Conservation (phyloP, 306 rosid species). For the Cucurbita pepo region DNA sequence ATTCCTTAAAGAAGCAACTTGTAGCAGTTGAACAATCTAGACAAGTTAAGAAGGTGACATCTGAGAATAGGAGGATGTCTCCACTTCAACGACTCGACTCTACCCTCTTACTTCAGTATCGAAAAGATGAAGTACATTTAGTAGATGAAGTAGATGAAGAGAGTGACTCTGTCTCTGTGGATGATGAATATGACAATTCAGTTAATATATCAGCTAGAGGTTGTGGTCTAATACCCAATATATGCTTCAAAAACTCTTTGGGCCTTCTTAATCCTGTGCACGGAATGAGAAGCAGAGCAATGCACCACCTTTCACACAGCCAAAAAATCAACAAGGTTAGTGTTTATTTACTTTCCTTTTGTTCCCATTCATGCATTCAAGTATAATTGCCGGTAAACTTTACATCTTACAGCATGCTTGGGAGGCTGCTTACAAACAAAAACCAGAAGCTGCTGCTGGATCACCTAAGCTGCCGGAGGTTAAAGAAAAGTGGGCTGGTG, state of each 20-base stretch:
- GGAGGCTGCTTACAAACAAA: slow-evolving; percentile 30
- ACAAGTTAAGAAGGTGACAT: slow-evolving; percentile 27
- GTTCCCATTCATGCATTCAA: neutral
- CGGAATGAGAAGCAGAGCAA: slow-evolving; percentile 39
- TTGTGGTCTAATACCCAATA: slow-evolving; percentile 51
- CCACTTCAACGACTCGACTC: slow-evolving; percentile 18
- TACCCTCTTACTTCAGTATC: slow-evolving; percentile 25
- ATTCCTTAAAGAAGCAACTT: slow-evolving; percentile 45
- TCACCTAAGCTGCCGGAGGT: slow-evolving; percentile 31
- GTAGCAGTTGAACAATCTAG: slow-evolving; percentile 38
- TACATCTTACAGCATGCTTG: slow-evolving; percentile 22
- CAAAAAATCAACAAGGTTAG: slow-evolving; percentile 58
- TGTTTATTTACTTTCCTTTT: slow-evolving; percentile 1
- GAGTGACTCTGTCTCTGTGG: slow-evolving; percentile 46
- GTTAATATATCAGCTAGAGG: slow-evolving; percentile 42
- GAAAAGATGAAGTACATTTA: slow-evolving; percentile 29
- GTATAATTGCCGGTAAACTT: slow-evolving; percentile 5
- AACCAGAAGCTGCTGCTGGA: slow-evolving; percentile 18
- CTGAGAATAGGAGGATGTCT: slow-evolving; percentile 31
- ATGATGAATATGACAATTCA: slow-evolving; percentile 26
- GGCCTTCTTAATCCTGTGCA: slow-evolving; percentile 47
- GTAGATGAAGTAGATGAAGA: slow-evolving; percentile 39
- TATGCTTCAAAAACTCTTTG: slow-evolving; percentile 54
- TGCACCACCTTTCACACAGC: slow-evolving; percentile 31
- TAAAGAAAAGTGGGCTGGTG: slow-evolving; percentile 29